Conservation (phyloP, 1,139 yeast species). For the Geotrichum cucujoidarum region DNA sequence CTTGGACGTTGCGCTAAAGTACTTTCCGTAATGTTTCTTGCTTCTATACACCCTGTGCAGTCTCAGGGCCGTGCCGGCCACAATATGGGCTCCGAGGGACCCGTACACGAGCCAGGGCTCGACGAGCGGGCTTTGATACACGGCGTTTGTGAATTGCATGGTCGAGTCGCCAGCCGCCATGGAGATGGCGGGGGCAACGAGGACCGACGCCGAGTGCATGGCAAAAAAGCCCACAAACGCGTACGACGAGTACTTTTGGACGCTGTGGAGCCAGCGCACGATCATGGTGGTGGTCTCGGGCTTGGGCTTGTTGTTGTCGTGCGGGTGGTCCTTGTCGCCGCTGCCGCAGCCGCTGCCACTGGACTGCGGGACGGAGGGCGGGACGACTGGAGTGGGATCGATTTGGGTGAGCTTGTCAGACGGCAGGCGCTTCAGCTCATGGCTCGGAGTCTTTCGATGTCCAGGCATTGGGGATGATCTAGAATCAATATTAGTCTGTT, state of each 20-base stretch:
- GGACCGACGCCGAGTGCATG: slow-evolving; percentile 55
- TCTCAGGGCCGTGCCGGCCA: slow-evolving; percentile 51
- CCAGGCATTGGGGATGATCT: not conserved
- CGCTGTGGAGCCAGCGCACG: slow-evolving; percentile 2
- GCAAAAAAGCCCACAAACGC: slow-evolving; percentile 54
- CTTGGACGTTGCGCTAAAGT: slow-evolving; percentile 29
- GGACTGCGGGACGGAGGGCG: not conserved
- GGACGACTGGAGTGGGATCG: slow-evolving; percentile 1
- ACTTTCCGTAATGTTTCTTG: slow-evolving; percentile 27
- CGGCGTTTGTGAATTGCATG: slow-evolving; percentile 55
- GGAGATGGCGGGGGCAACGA: slow-evolving; percentile 52
- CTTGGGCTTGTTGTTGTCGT: not conserved
- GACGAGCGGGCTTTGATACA: slow-evolving; percentile 53
- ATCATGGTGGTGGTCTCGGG: not conserved
- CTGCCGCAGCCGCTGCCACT: not conserved
- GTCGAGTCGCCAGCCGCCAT: slow-evolving; percentile 48
- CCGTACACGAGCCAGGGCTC: slow-evolving; percentile 50
- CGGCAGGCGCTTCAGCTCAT: slow-evolving; percentile 4
- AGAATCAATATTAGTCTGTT: too few species aligned
- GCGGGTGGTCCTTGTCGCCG: not conserved
- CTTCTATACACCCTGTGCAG: slow-evolving; percentile 36
- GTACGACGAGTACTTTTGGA: slow-evolving; percentile 61
- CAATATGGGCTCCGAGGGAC: slow-evolving; percentile 47
- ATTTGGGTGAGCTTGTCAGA: slow-evolving; percentile 1
- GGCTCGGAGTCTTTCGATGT: not conserved